Conservation (phyloP, 768 basidiomycete species). For the Collybia sordida region DNA sequence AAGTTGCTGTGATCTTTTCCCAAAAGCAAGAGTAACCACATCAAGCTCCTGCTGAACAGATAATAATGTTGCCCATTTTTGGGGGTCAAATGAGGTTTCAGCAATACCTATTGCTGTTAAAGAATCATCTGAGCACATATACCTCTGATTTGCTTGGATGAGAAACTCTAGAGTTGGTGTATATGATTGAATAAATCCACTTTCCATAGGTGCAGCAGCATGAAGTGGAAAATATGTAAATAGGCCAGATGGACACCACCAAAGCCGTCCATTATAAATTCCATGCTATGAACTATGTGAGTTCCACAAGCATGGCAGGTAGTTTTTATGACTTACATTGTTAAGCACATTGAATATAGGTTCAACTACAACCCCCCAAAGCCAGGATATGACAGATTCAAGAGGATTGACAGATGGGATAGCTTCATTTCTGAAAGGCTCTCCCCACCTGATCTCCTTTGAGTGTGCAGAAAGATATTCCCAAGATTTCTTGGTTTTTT, state of each 20-base stretch:
- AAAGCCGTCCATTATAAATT: not conserved
- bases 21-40: too few relatives aligned
- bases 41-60: too few relatives aligned
- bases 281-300: too few relatives aligned
- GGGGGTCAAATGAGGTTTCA: not conserved
- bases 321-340: not conserved
- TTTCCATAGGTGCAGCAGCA: constrained; percentile 12
- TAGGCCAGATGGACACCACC: constrained; percentile 11
- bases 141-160: constrained; percentile 1
- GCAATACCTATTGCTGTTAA: constrained; percentile 6
- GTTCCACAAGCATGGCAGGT: not conserved
- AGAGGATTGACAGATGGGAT: not conserved
- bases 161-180: constrained; percentile 10
- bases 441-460: not conserved
- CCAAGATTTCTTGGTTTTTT: not conserved
- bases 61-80: too few relatives aligned
- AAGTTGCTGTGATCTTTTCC: not conserved
- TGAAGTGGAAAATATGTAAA: constrained; percentile 10
- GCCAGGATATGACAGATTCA: not conserved
- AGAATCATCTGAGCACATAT: not conserved
- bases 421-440: not conserved
- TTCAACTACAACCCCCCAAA: constrained; percentile 1
- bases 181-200: constrained; percentile 12
- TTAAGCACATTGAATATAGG: constrained; percentile 2
- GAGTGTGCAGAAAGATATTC: not conserved